A percentile compares a stretch with the other conserved stretches of the same genome.
Evolutionary conservation across 805 yeast species (phyloP).

Genomic region (Wickerhamiella cacticola): DNA sequence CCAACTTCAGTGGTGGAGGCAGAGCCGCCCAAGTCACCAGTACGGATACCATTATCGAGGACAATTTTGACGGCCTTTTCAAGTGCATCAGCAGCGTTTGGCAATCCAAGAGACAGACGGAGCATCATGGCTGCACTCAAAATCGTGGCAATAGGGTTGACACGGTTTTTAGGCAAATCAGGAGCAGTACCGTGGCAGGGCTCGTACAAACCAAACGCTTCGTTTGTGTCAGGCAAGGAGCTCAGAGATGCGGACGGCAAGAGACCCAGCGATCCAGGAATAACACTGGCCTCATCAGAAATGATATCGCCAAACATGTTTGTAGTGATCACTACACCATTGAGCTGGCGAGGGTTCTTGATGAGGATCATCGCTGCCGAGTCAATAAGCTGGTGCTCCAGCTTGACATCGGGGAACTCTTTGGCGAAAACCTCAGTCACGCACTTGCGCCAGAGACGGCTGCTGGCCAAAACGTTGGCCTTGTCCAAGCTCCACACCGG

Average conservation of each 20-base stretch:
- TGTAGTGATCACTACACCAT: slow-evolving; percentile 84
- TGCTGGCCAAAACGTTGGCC: slow-evolving; percentile 93
- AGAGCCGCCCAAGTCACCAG: slow-evolving; percentile 85
- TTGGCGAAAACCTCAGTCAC: slow-evolving; percentile 71
- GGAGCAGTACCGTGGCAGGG: slow-evolving; percentile 99
- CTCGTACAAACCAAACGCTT: slow-evolving; percentile 92
- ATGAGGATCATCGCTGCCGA: slow-evolving; percentile 98
- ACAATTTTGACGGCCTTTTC: slow-evolving; percentile 80
- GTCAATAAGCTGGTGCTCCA: slow-evolving; percentile 93
- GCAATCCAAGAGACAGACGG: slow-evolving; percentile 71
- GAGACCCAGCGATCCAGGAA: slow-evolving; percentile 94
- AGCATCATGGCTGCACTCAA: slow-evolving; percentile 97
- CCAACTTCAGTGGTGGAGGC: slow-evolving; percentile 83
- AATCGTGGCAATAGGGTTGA: slow-evolving; percentile 91
- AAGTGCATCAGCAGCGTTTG: slow-evolving; percentile 74
- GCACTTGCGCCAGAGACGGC: slow-evolving; percentile 91
- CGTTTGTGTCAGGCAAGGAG: slow-evolving; percentile 89
- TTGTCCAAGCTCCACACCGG: slow-evolving; percentile 95
- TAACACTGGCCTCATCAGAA: slow-evolving; percentile 94
- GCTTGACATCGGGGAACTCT: slow-evolving; percentile 80
- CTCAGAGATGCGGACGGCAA: slow-evolving; percentile 94
- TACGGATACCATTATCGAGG: slow-evolving; percentile 71
- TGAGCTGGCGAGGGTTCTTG: slow-evolving; percentile 79
- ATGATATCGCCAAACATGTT: slow-evolving; percentile 98
- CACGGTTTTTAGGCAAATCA: slow-evolving; percentile 75